A percentile compares a stretch with the other conserved stretches of the same genome.
Conservation (phyloP, 148 eudicot genomes). For the Tetragonia tetragonoides region DNA sequence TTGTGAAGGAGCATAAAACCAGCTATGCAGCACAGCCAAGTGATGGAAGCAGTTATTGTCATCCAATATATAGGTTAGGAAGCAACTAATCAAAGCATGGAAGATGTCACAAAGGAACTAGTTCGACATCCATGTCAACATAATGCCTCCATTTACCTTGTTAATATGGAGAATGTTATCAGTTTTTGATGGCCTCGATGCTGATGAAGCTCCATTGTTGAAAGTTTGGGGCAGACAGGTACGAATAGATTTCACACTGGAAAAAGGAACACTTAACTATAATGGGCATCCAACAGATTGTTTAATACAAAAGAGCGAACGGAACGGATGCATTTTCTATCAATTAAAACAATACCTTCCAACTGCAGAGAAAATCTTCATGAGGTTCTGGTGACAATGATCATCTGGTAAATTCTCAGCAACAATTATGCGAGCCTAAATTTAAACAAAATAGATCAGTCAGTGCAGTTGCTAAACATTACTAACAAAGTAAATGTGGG, state of each 20-base stretch:
- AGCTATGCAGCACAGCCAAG: not conserved
- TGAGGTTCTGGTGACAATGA: conserved; percentile 96
- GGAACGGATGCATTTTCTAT: conserved; percentile 1
- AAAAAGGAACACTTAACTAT: conserved; percentile 16
- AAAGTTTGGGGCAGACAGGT: conserved; percentile 86
- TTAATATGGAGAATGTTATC: conserved; percentile 55
- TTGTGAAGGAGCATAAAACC: not conserved
- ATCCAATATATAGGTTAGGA: not conserved
- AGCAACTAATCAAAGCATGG: not conserved
- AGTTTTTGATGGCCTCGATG: conserved; percentile 60
- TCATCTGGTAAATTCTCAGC: conserved; percentile 98
- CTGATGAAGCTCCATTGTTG: conserved; percentile 70
- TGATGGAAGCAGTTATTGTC: not conserved
- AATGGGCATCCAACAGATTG: not conserved
- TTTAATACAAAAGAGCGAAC: not conserved
- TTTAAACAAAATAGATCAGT: conserved; percentile 7
- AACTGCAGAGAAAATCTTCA: conserved; percentile 87
- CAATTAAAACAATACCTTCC: conserved; percentile 62
- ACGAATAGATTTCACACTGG: conserved; percentile 89
- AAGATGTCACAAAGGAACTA: not conserved
- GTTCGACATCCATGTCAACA: not conserved
- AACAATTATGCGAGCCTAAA: conserved; percentile 82
- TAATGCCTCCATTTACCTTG: conserved; percentile 49
- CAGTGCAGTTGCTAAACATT: not conserved
- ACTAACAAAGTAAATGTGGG: not conserved